Evolutionary conservation across 2,329 filamentous ascomycete genomes (phyloP), one percentile per base, ranked within the genome.

Genomic region (Decorospora gaudefroyi): DNA sequence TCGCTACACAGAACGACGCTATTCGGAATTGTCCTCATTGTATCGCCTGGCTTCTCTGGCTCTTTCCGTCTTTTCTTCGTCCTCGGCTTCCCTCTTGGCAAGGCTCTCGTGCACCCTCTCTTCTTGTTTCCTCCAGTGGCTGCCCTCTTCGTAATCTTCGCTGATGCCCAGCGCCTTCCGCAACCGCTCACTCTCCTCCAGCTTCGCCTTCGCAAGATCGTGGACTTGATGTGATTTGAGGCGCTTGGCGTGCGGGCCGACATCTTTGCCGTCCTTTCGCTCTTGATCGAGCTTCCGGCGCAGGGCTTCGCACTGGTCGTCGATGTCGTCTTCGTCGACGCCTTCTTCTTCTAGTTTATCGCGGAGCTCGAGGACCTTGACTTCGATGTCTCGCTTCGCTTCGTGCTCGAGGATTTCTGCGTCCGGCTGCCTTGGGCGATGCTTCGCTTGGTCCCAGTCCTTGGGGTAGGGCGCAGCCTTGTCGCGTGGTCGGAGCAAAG

Each of bases 211-310:
- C 12, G 93, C 93, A 69, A 96, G 79, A 74, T 97, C 93, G 75
- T 99, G 93, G 13, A 97, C 90, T 73, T 97, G 90, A 72, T 97
- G 90, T 55, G 85, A 79, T 74, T 97, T 99, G 53, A 97, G 79
- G 7, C 82, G 79, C 57, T 76, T 80, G 40, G 72, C 70, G 40
- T 71, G 64, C 46, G 74, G 65, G 16, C 61, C 64, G 22, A 53
- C 38, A 38, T 62, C 58, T 52, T 67, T 71, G 22, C 57, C 68
- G 39, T 63, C 69, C 53, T 64, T 69, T 36, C 72, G 73, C 25
- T 69, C 69, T 41, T 72, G 75, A 38, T 76, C 71, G 25, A 95
- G 75, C 61, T 82, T 83, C 60, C 79, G 78, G 18, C 89, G 75
- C 39, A 93, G 70, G 9, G 72, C 81, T 52, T 85, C 82, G 63